Percentiles rank a stretch among this genome's conserved stretches.
phyloP scores from a whole-genome alignment of 345 rosid genomes.

The Citrus cavaleriei region DNA sequence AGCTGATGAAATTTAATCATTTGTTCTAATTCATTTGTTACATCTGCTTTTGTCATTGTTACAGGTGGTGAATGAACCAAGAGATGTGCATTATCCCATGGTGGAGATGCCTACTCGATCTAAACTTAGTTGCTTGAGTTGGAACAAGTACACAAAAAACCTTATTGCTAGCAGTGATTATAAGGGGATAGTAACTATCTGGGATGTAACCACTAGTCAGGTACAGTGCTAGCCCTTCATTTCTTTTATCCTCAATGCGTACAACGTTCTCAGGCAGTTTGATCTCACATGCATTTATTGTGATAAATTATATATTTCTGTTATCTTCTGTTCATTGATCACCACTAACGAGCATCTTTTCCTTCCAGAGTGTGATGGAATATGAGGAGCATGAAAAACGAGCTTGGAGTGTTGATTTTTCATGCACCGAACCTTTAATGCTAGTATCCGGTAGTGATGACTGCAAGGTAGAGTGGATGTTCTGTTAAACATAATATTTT shows the following conservation, averaged over 20 bases:
- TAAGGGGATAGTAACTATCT: constrained; percentile 56
- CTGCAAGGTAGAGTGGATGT: constrained; percentile 41
- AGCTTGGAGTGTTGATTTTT: constrained; percentile 73
- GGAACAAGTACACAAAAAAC: constrained; percentile 59
- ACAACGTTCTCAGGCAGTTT: neutral
- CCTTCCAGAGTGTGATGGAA: constrained; percentile 54
- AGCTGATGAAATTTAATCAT: neutral
- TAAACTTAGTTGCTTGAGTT: constrained; percentile 69
- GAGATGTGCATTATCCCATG: constrained; percentile 49
- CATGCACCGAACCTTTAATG: constrained; percentile 53
- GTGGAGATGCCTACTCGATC: constrained; percentile 55
- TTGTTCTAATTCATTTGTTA: neutral
- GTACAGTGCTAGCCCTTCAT: constrained; percentile 12
- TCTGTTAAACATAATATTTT: neutral
- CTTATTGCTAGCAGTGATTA: constrained; percentile 67
- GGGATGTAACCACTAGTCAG: constrained; percentile 62
- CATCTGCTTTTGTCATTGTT: constrained; percentile 2
- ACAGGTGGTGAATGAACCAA: constrained; percentile 54
- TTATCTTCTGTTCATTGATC: neutral
- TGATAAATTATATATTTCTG: neutral
- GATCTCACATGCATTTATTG: neutral
- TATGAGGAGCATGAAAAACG: constrained; percentile 64
- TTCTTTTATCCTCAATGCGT: neutral
- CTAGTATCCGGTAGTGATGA: constrained; percentile 68
- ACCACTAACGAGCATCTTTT: neutral